Percentiles rank a stretch among this genome's conserved stretches.
Evolutionary conservation across 805 yeast genomes (phyloP).

Genomic region (Metschnikowia borealis): DNA sequence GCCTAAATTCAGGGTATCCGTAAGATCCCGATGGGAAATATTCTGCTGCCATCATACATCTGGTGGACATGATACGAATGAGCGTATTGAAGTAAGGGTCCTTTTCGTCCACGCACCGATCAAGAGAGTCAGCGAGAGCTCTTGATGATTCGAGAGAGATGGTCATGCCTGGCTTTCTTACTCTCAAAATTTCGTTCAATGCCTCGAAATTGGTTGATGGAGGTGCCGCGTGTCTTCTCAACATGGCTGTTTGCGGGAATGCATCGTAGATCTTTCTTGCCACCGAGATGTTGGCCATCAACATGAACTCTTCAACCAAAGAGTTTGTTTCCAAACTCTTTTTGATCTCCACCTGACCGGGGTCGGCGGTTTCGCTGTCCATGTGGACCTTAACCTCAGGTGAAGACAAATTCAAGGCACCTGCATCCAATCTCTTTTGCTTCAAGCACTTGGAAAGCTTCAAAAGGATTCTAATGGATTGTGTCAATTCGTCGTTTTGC

Average conservation of each 20-base stretch:
- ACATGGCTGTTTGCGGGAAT: slow-evolving; percentile 97
- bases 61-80: slow-evolving; percentile 92
- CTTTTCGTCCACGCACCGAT: slow-evolving; percentile 72
- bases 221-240: slow-evolving; percentile 97
- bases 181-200: slow-evolving; percentile 82
- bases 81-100: slow-evolving; percentile 93
- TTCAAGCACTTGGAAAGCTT: slow-evolving; percentile 78
- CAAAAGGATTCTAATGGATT: slow-evolving; percentile 82
- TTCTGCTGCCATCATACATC: slow-evolving; percentile 99
- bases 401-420: slow-evolving; percentile 94
- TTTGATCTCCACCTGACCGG: slow-evolving; percentile 91
- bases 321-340: slow-evolving; percentile 87
- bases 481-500: slow-evolving; percentile 78
- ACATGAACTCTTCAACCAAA: slow-evolving; percentile 96
- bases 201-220: slow-evolving; percentile 90
- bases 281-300: slow-evolving; percentile 93
- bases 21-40: slow-evolving; percentile 89
- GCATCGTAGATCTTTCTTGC: slow-evolving; percentile 90
- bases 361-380: slow-evolving; percentile 97
- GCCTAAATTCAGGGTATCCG: slow-evolving; percentile 88
- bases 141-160: slow-evolving; percentile 82
- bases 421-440: slow-evolving; percentile 83
- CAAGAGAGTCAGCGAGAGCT: slow-evolving; percentile 90
- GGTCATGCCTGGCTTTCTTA: slow-evolving; percentile 64
- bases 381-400: slow-evolving; percentile 97